Percentiles rank a stretch among this genome's conserved stretches.
These are phyloP conservation scores for Immersiporthe knoxdaviesiana DNA, from an alignment of 2,329 filamentous ascomycete genomes.

Conservation along the genomic window DNA sequence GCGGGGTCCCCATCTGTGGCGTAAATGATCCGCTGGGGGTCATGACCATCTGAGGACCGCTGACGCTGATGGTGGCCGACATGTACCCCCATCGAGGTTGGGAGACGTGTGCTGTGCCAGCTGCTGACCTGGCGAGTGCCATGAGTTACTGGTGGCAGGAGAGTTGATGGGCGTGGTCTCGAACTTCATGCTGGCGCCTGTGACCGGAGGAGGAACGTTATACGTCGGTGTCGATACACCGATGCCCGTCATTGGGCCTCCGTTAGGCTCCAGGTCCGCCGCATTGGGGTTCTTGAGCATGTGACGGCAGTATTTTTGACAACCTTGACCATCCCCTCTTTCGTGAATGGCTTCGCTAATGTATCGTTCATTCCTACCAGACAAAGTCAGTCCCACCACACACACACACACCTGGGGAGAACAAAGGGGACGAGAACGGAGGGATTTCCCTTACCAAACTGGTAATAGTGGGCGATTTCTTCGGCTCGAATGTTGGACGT, in stretches of 20 bases:
- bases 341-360: constrained; percentile 93
- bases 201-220: constrained; percentile 39
- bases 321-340: constrained; percentile 80
- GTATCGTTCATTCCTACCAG: constrained; percentile 94
- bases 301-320: constrained; percentile 88
- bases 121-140: constrained; percentile 54
- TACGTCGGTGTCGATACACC: constrained; percentile 31
- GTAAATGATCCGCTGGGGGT: constrained; percentile 42
- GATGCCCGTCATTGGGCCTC: constrained; percentile 33
- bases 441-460: constrained; percentile 71
- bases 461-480: constrained; percentile 96
- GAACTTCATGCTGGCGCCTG: constrained; percentile 50
- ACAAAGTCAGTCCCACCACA: background rate
- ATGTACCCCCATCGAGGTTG: constrained; percentile 43
- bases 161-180: constrained; percentile 60
- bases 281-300: constrained; percentile 68
- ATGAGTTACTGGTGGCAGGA: constrained; percentile 51
- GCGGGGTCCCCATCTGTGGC: constrained; percentile 35
- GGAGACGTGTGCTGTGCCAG: constrained; percentile 57
- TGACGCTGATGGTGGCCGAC: constrained; percentile 47
- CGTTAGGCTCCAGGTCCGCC: constrained; percentile 45
- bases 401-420: constrained; percentile 26
- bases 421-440: background rate
- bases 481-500: constrained; percentile 97
- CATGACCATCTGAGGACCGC: constrained; percentile 41